Conservation (phyloP, 306 rosid species). For the Begonia fuchsioides region DNA sequence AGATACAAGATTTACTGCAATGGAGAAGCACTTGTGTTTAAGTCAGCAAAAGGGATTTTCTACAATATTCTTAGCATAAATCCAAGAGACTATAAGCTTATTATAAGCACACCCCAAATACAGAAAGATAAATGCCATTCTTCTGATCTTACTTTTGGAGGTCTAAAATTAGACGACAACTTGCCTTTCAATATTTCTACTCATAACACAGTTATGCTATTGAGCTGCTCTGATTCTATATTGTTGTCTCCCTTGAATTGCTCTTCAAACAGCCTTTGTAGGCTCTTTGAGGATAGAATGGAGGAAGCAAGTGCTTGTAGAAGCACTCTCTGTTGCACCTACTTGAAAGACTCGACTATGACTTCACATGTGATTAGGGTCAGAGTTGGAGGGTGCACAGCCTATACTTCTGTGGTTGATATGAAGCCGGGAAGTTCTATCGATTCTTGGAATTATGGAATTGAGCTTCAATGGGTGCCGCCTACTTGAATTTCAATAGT, state of each 20-base stretch:
- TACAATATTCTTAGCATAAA: conserved; percentile 57
- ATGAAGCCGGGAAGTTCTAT: conserved; percentile 26
- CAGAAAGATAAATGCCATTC: conserved; percentile 33
- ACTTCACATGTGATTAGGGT: conserved; percentile 49
- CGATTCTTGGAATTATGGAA: conserved; percentile 63
- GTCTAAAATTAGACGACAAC: conserved; percentile 37
- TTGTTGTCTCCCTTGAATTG: conserved; percentile 66
- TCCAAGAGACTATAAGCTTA: conserved; percentile 25
- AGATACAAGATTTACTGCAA: conserved; percentile 54
- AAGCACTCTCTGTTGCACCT: conserved; percentile 59
- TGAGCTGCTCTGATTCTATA: conserved; percentile 44
- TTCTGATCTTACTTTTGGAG: conserved; percentile 43
- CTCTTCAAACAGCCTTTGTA: conserved; percentile 47
- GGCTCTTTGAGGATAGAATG: conserved; percentile 38
- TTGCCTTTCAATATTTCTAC: conserved; percentile 62
- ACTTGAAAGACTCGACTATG: conserved; percentile 76
- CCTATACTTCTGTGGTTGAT: conserved; percentile 57
- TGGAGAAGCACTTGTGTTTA: conserved; percentile 35
- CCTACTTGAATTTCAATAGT: conserved; percentile 14
- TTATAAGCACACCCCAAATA: conserved; percentile 40
- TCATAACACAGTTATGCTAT: conserved; percentile 55
- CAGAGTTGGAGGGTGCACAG: conserved; percentile 61
- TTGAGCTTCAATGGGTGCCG: conserved; percentile 70
- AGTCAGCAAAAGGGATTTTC: conserved; percentile 37
- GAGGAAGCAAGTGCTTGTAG: conserved; percentile 38